A percentile compares a stretch with the other conserved stretches of the same genome.
These are phyloP conservation scores for Xylaria venustula DNA, from an alignment of 495 filamentous ascomycete species.

Conservation along the genomic window DNA sequence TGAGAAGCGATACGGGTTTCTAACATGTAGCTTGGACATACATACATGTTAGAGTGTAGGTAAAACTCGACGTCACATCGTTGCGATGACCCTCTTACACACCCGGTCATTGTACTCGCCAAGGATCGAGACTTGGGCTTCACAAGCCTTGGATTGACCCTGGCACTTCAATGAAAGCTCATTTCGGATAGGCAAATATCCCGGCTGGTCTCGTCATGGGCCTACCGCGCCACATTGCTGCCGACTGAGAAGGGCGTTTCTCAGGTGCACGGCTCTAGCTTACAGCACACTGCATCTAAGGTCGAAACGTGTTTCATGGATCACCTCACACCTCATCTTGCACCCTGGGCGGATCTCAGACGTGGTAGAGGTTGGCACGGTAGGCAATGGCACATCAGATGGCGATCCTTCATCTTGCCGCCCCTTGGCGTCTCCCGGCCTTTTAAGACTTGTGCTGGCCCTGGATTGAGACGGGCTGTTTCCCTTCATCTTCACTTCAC, in stretches of 20 bases:
- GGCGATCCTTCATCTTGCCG: constrained; percentile 32
- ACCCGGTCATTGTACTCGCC: not conserved
- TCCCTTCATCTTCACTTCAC: constrained; percentile 27
- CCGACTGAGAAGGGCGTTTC: constrained; percentile 15
- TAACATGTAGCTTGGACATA: not conserved
- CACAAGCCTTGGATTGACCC: not conserved
- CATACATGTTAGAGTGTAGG: not conserved
- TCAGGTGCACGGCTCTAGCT: constrained; percentile 16
- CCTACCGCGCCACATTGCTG: not conserved
- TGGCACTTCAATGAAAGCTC: constrained; percentile 14
- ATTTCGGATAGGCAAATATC: constrained; percentile 5
- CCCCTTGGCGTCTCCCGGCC: constrained; percentile 12
- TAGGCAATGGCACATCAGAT: constrained; percentile 19
- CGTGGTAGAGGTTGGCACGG: constrained; percentile 13
- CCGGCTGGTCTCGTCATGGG: not conserved
- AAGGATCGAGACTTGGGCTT: not conserved
- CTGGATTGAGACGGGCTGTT: constrained; percentile 19
- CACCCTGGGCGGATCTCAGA: constrained; percentile 14
- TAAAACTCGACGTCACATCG: not conserved
- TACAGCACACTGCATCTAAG: constrained; percentile 12
- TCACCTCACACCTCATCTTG: constrained; percentile 12
- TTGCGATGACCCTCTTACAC: not conserved
- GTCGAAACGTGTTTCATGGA: constrained; percentile 43
- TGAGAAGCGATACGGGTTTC: no score
- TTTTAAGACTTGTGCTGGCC: constrained; percentile 34